Conservation (phyloP, 768 basidiomycete genomes). For the Dioszegia aurantiaca region DNA sequence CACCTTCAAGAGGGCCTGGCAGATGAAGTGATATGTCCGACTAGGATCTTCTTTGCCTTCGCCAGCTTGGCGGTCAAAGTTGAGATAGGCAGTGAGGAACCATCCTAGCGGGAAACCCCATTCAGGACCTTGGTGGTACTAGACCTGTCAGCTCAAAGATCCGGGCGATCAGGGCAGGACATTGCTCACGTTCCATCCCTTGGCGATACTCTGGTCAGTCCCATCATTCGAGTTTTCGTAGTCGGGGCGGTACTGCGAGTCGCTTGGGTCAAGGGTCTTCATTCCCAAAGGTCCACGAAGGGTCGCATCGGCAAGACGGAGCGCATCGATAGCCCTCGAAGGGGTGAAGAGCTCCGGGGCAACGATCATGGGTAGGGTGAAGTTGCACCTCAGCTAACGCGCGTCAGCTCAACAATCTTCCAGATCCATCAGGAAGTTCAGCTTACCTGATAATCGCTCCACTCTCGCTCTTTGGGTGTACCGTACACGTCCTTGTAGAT, state of each 20-base stretch:
- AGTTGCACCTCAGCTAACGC: conserved; percentile 70
- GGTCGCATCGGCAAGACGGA: conserved; percentile 73
- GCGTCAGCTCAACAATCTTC: conserved; percentile 4
- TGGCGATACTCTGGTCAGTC: conserved; percentile 75
- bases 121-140: conserved; percentile 71
- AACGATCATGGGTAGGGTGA: conserved; percentile 93
- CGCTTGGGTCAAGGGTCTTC: conserved; percentile 87
- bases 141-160: background rate
- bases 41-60: conserved; percentile 66
- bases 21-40: conserved; percentile 75
- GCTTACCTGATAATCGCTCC: conserved; percentile 85
- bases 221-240: conserved; percentile 95
- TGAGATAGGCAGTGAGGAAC: conserved; percentile 86
- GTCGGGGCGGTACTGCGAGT: conserved; percentile 81
- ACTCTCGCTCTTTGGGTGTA: conserved; percentile 79
- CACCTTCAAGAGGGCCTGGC: conserved; percentile 66
- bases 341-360: conserved; percentile 91
- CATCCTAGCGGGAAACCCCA: conserved; percentile 96
- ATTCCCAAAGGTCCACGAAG: conserved; percentile 89
- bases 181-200: conserved; percentile 96
- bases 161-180: conserved; percentile 50
- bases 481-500: conserved; percentile 99
- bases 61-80: conserved; percentile 74
- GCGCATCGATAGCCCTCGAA: conserved; percentile 71
- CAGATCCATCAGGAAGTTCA: background rate